Evolutionary conservation across 2,329 filamentous ascomycete genomes (phyloP), one percentile per base, ranked within the genome.

Genomic region (Ploettnerulaceae sp.): DNA sequence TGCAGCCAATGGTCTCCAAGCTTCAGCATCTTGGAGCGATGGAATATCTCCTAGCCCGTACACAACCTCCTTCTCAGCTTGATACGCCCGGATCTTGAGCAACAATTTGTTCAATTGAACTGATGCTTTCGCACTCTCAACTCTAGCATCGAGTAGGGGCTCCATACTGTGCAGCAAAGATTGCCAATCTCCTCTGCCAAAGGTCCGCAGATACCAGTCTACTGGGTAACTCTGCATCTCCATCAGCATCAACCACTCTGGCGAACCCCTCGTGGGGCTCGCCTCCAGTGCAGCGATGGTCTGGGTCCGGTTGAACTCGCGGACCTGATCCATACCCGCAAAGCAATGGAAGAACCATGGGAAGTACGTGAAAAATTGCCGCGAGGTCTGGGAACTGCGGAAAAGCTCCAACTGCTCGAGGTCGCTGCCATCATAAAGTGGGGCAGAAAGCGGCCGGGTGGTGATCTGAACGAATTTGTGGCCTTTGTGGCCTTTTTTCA

Each of bases 291-390:
- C 33, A 24, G 33, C 20, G 5, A 36, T 36, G 11, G 33, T 36
- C 33, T 36, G 33, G 7, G 9, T 20, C 7, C 33, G 33, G 15
- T 36, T 36, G 33, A 36, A 36, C 11, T 36, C 33, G 3, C 33
- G 20, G 8, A 36, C 33, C 24, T 36, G 18, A 11, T 36, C 11
- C 9, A 36, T 22, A 1, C 33, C 33, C n/a, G 20, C 33, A 20
- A 36, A 36, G 11, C 33, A 36, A n/a, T 36, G 33, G 5, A 36
- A 36, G 12, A 36, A 36, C 33, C 33, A 36, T 15, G 33, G 33
- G 33, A 36, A 36, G 12, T 36, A 36, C 4, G 33, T 22, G 20
- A 36, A 36, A n/a, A 36, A 36, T 14, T 36, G 33, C 12, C 24
- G 20, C 7, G 33, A 36, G 12, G 33, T 24, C 15, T 36, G 21